Evolutionary conservation across 176 grass and related monocot species (phyloP), one percentile per base, ranked within the genome.

Genomic region (Oryza meyeriana): DNA sequence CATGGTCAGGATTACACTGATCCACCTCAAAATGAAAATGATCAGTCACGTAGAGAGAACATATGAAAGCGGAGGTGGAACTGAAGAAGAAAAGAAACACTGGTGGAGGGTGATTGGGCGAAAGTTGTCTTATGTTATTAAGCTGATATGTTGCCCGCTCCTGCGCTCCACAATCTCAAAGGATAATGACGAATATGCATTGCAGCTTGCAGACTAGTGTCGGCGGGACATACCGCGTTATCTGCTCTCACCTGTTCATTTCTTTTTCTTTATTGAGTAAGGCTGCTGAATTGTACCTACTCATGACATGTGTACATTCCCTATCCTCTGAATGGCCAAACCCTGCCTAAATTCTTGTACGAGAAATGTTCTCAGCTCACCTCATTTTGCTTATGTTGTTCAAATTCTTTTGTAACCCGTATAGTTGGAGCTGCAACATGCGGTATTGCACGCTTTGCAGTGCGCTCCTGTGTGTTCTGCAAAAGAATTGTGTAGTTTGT

Each of bases 1-100:
- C 93, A 99, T 78, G 87, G 85, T n/a, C 88, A 91, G 71, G 90
- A 85, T 73, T 88, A 74, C 59, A 26, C 76, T 0, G 94, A 85
- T 31, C 87, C 76, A 30, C 85, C 88, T 81, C 69, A 8, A 55
- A 90, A 93, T 32, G 91, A 83, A 91, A 93, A 91, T 81, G 81
- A 78, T 76, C 90, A 90, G 88, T 91, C 63, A 89, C 86, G 31
- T 97, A 88, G 75, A 71, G 75, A 71, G 74, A n/a, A 59, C n/a
- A 28, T 45, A 57, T 64, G 44, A 28, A 48, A 63, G 39, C 58
- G 48, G 41, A 44, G 41, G 64, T n/a, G 26, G 32, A 12, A 45
- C 18, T 34, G 29, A 74, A 66, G 66, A 77, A 0, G 5, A 22
- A 73, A 66, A 34, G n/a, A n/a, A 25, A 30, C 30, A 78, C 40